Conservation (phyloP, 139 green algal species). For the Pleodorina starrii region DNA sequence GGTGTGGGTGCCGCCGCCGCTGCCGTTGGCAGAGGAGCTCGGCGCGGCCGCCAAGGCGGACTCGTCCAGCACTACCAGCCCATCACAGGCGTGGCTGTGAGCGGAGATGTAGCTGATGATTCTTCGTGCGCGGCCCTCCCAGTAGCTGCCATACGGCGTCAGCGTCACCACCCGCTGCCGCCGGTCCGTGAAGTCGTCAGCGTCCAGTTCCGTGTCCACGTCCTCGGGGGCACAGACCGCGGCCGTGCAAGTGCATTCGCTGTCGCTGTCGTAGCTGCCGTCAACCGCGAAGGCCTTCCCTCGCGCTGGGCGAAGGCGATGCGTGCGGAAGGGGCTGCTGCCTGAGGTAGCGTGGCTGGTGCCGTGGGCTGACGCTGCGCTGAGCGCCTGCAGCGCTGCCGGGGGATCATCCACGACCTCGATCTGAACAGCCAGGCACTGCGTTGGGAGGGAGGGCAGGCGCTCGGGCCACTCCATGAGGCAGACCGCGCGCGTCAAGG, state of each 20-base stretch:
- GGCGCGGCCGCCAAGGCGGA: not conserved
- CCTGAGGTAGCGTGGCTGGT: not conserved
- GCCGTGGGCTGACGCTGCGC: not conserved
- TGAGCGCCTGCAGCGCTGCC: not conserved
- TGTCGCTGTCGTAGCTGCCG: constrained; percentile 39
- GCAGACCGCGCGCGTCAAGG: constrained; percentile 62
- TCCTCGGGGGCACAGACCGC: not conserved
- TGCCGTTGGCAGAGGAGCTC: not conserved
- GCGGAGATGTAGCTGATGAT: constrained; percentile 41
- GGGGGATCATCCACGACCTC: constrained; percentile 22
- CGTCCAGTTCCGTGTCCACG: constrained; percentile 12
- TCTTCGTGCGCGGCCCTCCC: constrained; percentile 9
- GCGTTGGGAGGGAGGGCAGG: constrained; percentile 56
- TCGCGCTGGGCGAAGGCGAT: not conserved
- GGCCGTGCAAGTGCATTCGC: not conserved
- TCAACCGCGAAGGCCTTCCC: not conserved
- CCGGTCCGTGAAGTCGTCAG: constrained; percentile 20
- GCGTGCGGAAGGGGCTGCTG: too few relatives aligned
- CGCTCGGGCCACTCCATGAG: constrained; percentile 80
- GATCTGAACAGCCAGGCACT: constrained; percentile 65
- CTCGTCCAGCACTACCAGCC: constrained; percentile 5
- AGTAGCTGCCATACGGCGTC: constrained; percentile 34
- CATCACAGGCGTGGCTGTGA: constrained; percentile 42
- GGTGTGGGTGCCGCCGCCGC: too few relatives aligned
- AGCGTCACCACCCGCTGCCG: constrained; percentile 25